phyloP scores from a whole-genome alignment of 805 yeast species.

The Ogataea pignaliae region DNA sequence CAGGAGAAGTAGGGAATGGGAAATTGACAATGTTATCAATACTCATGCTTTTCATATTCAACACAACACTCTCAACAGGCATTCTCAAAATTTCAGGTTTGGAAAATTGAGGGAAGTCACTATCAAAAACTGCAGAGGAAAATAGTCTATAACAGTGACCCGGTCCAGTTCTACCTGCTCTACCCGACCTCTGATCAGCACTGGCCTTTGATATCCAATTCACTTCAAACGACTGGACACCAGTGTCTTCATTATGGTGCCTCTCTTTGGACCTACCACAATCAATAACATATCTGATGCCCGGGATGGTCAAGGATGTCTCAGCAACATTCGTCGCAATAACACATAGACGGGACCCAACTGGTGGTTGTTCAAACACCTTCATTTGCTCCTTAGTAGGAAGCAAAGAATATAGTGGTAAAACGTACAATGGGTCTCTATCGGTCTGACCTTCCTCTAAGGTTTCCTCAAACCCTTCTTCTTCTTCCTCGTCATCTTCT shows the following conservation, averaged over 20 bases:
- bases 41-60: constrained; percentile 96
- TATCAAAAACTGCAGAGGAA: constrained; percentile 91
- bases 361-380: constrained; percentile 82
- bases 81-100: constrained; percentile 87
- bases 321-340: constrained; percentile 98
- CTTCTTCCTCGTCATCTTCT: constrained; percentile 51
- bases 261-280: constrained; percentile 93
- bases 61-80: constrained; percentile 95
- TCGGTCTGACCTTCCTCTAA: constrained; percentile 67
- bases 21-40: constrained; percentile 85
- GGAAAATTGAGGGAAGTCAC: constrained; percentile 77
- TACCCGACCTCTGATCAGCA: constrained; percentile 91
- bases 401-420: constrained; percentile 86
- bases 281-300: constrained; percentile 90
- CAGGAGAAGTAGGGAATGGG: constrained; percentile 94
- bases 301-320: constrained; percentile 94
- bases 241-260: constrained; percentile 72
- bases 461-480: constrained; percentile 69
- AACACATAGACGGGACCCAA: constrained; percentile 80
- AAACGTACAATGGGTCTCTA: constrained; percentile 77
- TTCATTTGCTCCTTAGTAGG: constrained; percentile 96
- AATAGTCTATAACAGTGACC: constrained; percentile 93
- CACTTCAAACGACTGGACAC: constrained; percentile 88
- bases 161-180: constrained; percentile 99
- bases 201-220: constrained; percentile 95